phyloP scores from a whole-genome alignment of 306 rosid species.

The Quercus wislizeni region DNA sequence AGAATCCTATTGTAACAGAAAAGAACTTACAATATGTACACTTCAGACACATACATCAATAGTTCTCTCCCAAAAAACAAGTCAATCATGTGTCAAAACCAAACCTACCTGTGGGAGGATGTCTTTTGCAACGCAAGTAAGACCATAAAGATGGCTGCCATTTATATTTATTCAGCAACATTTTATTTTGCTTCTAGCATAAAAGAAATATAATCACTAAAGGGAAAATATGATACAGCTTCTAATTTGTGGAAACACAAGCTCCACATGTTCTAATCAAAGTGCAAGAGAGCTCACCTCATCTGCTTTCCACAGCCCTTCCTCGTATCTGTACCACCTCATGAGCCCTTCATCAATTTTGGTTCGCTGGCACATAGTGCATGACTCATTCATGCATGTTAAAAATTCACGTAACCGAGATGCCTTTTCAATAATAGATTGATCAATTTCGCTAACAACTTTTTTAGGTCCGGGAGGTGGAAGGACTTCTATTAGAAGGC shows the following conservation, averaged over 20 bases:
- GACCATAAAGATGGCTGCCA: background rate
- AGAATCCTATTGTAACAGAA: background rate
- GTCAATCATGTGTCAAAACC: background rate
- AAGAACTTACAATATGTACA: background rate
- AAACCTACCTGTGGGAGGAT: background rate
- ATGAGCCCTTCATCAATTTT: conserved; percentile 61
- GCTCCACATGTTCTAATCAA: conserved; percentile 20
- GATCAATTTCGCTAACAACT: conserved; percentile 44
- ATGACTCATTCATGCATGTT: conserved; percentile 61
- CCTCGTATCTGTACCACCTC: conserved; percentile 89
- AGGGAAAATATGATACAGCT: conserved; percentile 11
- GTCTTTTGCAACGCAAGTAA: background rate
- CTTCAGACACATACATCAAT: background rate
- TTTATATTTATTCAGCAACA: background rate
- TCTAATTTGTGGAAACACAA: conserved; percentile 4
- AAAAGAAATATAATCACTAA: background rate
- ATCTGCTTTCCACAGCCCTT: conserved; percentile 62
- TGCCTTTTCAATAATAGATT: conserved; percentile 44
- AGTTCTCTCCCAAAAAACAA: background rate
- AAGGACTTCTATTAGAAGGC: conserved; percentile 45
- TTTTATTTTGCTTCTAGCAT: background rate
- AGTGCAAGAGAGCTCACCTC: conserved; percentile 62
- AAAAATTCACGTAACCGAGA: conserved; percentile 51
- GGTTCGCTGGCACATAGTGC: conserved; percentile 71
- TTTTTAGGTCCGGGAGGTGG: conserved; percentile 41